phyloP scores from a whole-genome alignment of 139 green algal genomes.

The Micromonas commoda region DNA sequence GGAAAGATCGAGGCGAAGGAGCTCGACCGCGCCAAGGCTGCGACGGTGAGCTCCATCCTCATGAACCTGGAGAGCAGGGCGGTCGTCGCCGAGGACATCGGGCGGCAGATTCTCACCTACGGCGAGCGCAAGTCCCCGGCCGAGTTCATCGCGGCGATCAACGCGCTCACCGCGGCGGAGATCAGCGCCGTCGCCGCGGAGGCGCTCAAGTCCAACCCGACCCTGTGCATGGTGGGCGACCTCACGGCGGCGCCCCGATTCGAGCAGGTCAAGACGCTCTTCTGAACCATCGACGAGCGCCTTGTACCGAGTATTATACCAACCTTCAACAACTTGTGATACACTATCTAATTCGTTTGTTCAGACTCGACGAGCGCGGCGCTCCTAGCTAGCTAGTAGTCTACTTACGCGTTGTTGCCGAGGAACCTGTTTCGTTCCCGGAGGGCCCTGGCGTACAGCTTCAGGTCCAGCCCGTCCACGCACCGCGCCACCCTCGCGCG shows the following conservation, averaged over 20 bases:
- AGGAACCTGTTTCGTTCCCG: not conserved
- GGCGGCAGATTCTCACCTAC: constrained; percentile 90
- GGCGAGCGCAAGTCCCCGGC: constrained; percentile 48
- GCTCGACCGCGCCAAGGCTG: constrained; percentile 79
- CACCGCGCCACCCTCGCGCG: not conserved
- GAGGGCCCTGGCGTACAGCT: not conserved
- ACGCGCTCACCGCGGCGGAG: constrained; percentile 40
- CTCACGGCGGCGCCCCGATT: constrained; percentile 41
- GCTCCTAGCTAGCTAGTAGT: no score
- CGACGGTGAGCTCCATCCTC: constrained; percentile 56
- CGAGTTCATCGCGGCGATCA: constrained; percentile 43
- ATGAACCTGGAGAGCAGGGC: constrained; percentile 87
- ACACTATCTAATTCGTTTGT: not conserved
- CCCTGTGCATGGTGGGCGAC: constrained; percentile 47
- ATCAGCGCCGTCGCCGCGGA: constrained; percentile 38
- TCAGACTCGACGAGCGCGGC: no score
- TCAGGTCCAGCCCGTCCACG: not conserved
- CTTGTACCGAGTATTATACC: not conserved
- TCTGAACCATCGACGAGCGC: not conserved
- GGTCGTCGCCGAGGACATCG: constrained; percentile 84
- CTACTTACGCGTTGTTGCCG: not conserved
- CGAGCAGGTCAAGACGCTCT: constrained; percentile 27
- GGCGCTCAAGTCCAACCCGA: constrained; percentile 47
- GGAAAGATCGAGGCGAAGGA: constrained; percentile 49
- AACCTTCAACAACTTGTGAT: not conserved